Base-by-base conservation (phyloP, 2,329 filamentous ascomycete species). In the Ilyonectria destructans region DNA sequence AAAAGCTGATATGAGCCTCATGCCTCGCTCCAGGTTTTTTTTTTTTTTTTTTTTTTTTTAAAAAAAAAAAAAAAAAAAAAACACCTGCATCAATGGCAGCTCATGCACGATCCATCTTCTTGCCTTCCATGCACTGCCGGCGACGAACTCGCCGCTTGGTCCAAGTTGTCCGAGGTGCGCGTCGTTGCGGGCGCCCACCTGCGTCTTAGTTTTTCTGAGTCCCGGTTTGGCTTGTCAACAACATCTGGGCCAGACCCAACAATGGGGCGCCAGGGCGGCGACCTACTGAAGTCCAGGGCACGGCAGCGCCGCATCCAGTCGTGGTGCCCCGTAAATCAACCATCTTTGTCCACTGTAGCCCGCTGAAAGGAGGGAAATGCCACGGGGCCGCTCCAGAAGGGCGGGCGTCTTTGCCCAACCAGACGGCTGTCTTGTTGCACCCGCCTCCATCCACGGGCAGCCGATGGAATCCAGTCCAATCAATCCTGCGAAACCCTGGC, bases 401-500 rank as follows among this genome's bases (percentile, higher is more conserved):
- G 15, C 52, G 55, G 37, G 15, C 52, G 46, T n/a, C 29, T 49
- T 48, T 13, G 19, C 54, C 71, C 70, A 73, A 67, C 70, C 70
- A 69, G 29, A 63, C 52, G 57, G 67, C 58, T 64, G 40, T 65
- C 54, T 62, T 65, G 61, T 65, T 62, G 66, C 73, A 73, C 71
- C 48, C 65, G 64, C 46, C 52, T 45, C 48, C 48, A 63, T 54
- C 58, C 31, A 37, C 33, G 19, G 51, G 55, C 57, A 63, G 65
- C 73, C 70, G 72, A 74, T 75, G 73, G 70, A 58, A 69, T 69
- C 66, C 67, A 62, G 40, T 29, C 62, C 67, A 66, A 58, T 66
- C 67, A 61, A 26, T 58, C 46, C 63, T 51, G 31, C 40, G 54
- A 62, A 63, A 59, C 55, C 60, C 40, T 29, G 56, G 51, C 43